Evolutionary conservation across 805 yeast species (phyloP).

Genomic region (Isabelozyma pseudorhagii): DNA sequence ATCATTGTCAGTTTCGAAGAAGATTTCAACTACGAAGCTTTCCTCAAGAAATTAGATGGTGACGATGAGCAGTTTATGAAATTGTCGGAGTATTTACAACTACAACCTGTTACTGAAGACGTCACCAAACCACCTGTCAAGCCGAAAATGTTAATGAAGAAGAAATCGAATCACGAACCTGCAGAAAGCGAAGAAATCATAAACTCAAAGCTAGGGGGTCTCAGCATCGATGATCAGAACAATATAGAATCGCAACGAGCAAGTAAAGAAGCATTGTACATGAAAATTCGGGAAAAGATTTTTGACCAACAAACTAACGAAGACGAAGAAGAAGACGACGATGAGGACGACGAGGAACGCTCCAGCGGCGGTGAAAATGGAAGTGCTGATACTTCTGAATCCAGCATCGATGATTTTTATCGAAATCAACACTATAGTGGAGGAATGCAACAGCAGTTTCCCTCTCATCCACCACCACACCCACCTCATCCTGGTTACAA

Average conservation of each 20-base stretch:
- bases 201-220: neutral
- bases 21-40: slow-evolving; percentile 10
- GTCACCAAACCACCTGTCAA: slow-evolving; percentile 2
- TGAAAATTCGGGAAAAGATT: slow-evolving; percentile 36
- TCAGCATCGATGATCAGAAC: neutral
- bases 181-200: neutral
- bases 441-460: neutral
- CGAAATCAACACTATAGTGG: neutral
- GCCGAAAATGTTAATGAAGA: slow-evolving; percentile 14
- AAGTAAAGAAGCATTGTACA: slow-evolving; percentile 33
- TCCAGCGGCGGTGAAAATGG: slow-evolving; percentile 1
- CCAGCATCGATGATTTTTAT: slow-evolving; percentile 1
- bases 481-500: neutral
- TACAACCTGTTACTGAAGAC: neutral
- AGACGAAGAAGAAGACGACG: slow-evolving; percentile 10
- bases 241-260: slow-evolving; percentile 29
- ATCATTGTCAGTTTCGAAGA: slow-evolving; percentile 16
- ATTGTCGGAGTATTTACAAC: slow-evolving; percentile 5
- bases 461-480: slow-evolving; percentile 2
- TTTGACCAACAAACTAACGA: slow-evolving; percentile 15
- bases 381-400: slow-evolving; percentile 1
- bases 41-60: slow-evolving; percentile 1
- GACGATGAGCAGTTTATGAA: slow-evolving; percentile 4
- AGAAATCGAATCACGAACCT: neutral
- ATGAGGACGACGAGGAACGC: slow-evolving; percentile 4